phyloP scores from a whole-genome alignment of 163 green algal genomes.

The Scenedesmus sp. region DNA sequence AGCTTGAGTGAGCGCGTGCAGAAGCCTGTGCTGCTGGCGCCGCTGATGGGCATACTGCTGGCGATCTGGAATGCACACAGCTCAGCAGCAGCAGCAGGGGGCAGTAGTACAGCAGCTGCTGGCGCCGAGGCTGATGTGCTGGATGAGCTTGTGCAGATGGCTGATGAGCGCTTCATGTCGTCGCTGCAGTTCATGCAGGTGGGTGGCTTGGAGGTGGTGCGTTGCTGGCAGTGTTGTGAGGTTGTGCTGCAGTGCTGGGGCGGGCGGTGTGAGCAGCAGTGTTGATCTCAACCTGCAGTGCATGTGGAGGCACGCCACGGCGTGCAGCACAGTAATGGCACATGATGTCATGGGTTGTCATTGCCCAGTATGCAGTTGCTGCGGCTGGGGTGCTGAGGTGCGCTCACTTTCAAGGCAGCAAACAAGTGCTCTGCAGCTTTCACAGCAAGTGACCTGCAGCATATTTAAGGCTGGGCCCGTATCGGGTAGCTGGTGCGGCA shows the following conservation, averaged over 20 bases:
- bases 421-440: background rate
- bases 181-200: constrained; percentile 47
- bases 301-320: background rate
- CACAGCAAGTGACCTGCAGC: background rate
- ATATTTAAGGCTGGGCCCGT: no score
- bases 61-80: constrained; percentile 53
- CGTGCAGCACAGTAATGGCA: background rate
- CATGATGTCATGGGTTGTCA: background rate
- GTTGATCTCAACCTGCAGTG: background rate
- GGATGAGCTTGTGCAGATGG: constrained; percentile 33
- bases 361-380: background rate
- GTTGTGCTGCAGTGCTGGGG: background rate
- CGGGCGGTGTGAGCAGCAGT: background rate
- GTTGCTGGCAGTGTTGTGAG: background rate
- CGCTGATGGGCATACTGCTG: constrained; percentile 69
- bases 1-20: constrained; percentile 67
- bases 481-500: background rate
- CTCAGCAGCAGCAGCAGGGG: background rate
- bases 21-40: constrained; percentile 67
- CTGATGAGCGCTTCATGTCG: constrained; percentile 32
- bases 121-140: background rate
- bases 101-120: background rate
- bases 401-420: background rate
- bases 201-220: background rate
- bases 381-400: background rate